Evolutionary conservation across 805 yeast species (phyloP).

Genomic region (Wickerhamomyces mucosus): DNA sequence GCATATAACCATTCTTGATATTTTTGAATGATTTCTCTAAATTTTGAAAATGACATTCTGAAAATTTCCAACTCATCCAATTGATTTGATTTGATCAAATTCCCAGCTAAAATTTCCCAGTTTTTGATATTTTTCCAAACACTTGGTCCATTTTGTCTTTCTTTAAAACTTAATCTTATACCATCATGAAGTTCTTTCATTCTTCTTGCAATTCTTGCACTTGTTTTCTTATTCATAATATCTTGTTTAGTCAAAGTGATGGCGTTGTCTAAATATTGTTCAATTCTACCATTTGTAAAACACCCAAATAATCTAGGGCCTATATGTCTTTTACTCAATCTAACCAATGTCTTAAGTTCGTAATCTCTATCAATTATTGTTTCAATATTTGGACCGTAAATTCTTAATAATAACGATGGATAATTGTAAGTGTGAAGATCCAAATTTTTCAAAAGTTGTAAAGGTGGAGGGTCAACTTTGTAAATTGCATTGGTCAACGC

Average conservation of each 20-base stretch:
- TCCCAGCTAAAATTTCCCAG: constrained; percentile 51
- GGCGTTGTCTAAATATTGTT: constrained; percentile 83
- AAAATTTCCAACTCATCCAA: constrained; percentile 29
- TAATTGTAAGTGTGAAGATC: constrained; percentile 29
- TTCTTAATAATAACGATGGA: constrained; percentile 62
- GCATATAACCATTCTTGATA: constrained; percentile 71
- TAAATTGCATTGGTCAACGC: constrained; percentile 91
- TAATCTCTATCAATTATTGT: constrained; percentile 76
- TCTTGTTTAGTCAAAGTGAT: constrained; percentile 64
- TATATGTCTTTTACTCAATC: constrained; percentile 67
- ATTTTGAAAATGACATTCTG: constrained; percentile 38
- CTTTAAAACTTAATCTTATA: constrained; percentile 52
- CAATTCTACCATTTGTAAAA: constrained; percentile 87
- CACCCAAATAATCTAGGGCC: constrained; percentile 89
- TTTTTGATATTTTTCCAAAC: constrained; percentile 61
- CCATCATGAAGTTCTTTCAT: constrained; percentile 91
- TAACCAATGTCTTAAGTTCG: constrained; percentile 64
- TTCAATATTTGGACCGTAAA: constrained; percentile 84
- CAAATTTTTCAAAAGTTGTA: constrained; percentile 24
- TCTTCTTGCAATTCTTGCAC: constrained; percentile 85
- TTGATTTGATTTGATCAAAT: constrained; percentile 32
- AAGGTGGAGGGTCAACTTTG: constrained; percentile 50
- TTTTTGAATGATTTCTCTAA: constrained; percentile 34
- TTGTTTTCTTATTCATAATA: constrained; percentile 64
- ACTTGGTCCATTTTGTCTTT: constrained; percentile 50